Evolutionary conservation across 2,329 filamentous ascomycete species (phyloP).

Genomic region (Chlorencoelia australis): DNA sequence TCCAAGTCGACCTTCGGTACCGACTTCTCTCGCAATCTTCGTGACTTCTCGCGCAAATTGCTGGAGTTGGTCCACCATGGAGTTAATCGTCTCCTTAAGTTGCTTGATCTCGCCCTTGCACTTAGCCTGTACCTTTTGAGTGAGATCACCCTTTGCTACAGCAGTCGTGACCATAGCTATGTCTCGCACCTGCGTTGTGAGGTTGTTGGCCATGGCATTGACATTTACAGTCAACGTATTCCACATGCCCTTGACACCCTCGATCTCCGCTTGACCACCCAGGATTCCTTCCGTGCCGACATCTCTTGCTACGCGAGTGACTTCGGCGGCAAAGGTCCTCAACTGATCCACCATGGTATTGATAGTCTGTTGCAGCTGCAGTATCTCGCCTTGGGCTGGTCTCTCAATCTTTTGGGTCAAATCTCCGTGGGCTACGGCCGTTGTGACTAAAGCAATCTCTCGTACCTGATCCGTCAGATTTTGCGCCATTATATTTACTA

Average conservation of each 20-base stretch:
- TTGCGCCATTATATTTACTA: slow-evolving; percentile 75
- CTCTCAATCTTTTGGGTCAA: slow-evolving; percentile 77
- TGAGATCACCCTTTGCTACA: slow-evolving; percentile 77
- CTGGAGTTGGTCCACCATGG: slow-evolving; percentile 96
- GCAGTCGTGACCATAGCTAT: slow-evolving; percentile 76
- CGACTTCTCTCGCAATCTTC: slow-evolving; percentile 91
- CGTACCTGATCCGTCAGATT: slow-evolving; percentile 76
- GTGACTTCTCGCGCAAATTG: slow-evolving; percentile 97
- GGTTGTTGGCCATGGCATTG: slow-evolving; percentile 79
- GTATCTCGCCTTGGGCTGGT: slow-evolving; percentile 70
- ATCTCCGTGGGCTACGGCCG: slow-evolving; percentile 73
- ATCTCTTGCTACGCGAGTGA: slow-evolving; percentile 72
- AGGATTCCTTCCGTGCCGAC: slow-evolving; percentile 78
- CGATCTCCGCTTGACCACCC: slow-evolving; percentile 73
- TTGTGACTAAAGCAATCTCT: slow-evolving; percentile 78
- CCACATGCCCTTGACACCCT: slow-evolving; percentile 81
- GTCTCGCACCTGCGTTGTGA: slow-evolving; percentile 84
- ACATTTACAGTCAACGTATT: slow-evolving; percentile 79
- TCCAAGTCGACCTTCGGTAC: slow-evolving; percentile 86
- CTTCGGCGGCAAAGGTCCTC: slow-evolving; percentile 73
- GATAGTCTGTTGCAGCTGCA: slow-evolving; percentile 76
- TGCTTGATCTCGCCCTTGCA: slow-evolving; percentile 86
- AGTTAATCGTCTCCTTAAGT: slow-evolving; percentile 97
- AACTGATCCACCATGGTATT: slow-evolving; percentile 87
- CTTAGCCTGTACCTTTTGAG: slow-evolving; percentile 90